phyloP scores from a whole-genome alignment of 164 flowering plant species.

The Sedum album region DNA sequence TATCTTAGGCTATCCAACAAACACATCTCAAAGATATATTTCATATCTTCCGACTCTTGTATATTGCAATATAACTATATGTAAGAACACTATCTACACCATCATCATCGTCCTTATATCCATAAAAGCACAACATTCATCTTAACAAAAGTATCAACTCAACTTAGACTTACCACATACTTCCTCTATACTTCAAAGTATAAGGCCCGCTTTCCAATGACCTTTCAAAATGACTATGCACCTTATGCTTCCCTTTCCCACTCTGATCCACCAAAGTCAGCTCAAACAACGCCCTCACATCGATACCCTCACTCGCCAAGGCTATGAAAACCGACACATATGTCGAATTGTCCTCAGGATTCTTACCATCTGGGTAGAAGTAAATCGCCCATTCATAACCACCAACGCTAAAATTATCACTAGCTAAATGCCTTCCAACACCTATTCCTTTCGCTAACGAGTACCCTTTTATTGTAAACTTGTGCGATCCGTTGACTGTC shows the following conservation, averaged over 20 bases:
- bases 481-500: constrained; percentile 72
- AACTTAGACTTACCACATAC: constrained; percentile 57
- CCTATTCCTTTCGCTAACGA: constrained; percentile 91
- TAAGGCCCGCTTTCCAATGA: constrained; percentile 87
- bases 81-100: no score
- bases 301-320: constrained; percentile 85
- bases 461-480: constrained; percentile 71
- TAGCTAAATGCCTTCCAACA: constrained; percentile 76
- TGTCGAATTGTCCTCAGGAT: constrained; percentile 73
- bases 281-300: constrained; percentile 67
- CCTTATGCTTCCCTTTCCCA: constrained; percentile 78
- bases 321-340: constrained; percentile 86
- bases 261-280: constrained; percentile 82
- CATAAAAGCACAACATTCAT: no score
- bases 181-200: constrained; percentile 78
- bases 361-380: constrained; percentile 71
- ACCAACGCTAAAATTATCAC: constrained; percentile 74
- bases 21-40: no score
- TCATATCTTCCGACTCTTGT: no score
- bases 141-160: no score
- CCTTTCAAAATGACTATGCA: constrained; percentile 89
- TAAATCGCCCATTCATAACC: constrained; percentile 83
- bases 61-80: no score
- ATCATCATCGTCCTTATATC: background rate
- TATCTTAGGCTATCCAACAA: background rate